phyloP scores from a whole-genome alignment of 768 basidiomycete species.

The Artomyces pyxidatus region DNA sequence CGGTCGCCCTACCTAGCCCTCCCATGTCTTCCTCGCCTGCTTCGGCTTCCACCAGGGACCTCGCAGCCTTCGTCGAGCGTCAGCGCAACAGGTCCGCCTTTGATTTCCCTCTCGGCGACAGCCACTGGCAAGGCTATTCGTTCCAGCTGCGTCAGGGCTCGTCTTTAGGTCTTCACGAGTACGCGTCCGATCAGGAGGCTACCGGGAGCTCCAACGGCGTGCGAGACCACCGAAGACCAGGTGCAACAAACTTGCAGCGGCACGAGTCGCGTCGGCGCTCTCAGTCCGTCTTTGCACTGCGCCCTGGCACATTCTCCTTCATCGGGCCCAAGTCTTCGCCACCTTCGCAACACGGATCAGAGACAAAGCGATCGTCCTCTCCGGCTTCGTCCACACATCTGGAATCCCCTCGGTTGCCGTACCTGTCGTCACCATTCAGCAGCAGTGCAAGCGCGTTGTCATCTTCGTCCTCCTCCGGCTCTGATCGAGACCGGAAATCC shows the following conservation, averaged over 20 bases:
- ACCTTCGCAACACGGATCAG: neutral
- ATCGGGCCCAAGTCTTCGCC: slow-evolving; percentile 1
- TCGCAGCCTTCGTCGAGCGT: slow-evolving; percentile 5
- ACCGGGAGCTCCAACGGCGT: neutral
- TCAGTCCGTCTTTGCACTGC: slow-evolving; percentile 20
- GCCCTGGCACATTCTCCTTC: slow-evolving; percentile 13
- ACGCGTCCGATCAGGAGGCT: neutral
- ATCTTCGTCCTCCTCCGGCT: slow-evolving; percentile 11
- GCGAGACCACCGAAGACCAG: slow-evolving; percentile 2
- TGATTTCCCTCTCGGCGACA: slow-evolving; percentile 3
- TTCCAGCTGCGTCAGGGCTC: slow-evolving; percentile 10
- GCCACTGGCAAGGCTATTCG: slow-evolving; percentile 3
- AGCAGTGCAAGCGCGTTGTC: slow-evolving; percentile 10
- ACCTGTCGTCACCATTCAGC: slow-evolving; percentile 4
- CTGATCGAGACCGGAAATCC: slow-evolving; percentile 5
- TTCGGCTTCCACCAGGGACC: neutral
- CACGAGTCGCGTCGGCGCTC: slow-evolving; percentile 25
- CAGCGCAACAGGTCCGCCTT: slow-evolving; percentile 2
- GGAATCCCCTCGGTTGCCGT: neutral
- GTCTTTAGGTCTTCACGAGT: slow-evolving; percentile 7
- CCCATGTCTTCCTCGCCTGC: neutral
- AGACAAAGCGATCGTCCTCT: neutral
- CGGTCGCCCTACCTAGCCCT: neutral
- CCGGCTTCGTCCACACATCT: neutral
- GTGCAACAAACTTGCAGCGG: slow-evolving; percentile 5